These are phyloP conservation scores for Cystobasidium tubakii DNA, from an alignment of 768 basidiomycete species.

Conservation along the genomic window DNA sequence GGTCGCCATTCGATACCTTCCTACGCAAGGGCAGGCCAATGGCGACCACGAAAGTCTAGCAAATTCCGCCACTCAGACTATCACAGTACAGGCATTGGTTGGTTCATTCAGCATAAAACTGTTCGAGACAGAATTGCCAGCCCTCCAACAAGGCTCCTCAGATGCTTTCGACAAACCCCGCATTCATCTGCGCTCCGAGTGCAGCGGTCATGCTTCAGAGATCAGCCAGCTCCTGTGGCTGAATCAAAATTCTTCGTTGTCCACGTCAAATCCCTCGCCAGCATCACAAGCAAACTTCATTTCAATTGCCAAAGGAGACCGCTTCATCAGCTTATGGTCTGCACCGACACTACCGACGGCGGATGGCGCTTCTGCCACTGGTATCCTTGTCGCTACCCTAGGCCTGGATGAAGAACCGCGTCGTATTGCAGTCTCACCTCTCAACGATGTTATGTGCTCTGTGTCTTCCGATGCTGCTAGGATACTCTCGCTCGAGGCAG, in stretches of 20 bases:
- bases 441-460: not conserved
- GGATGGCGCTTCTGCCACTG: not conserved
- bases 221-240: slow-evolving; percentile 15
- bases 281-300: not conserved
- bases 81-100: not conserved
- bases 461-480: not conserved
- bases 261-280: not conserved
- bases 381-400: slow-evolving; percentile 3
- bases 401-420: slow-evolving; percentile 5
- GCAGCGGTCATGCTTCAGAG: slow-evolving; percentile 18
- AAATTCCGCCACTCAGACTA: not conserved
- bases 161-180: not conserved
- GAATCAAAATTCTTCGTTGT: not conserved
- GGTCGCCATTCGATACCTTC: not conserved
- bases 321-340: slow-evolving; percentile 10
- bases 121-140: not conserved
- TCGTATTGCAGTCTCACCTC: not conserved
- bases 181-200: not conserved
- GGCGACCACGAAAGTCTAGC: not conserved
- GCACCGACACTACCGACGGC: not conserved
- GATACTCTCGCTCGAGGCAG: not conserved
- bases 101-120: not conserved
- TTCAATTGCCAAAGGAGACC: slow-evolving; percentile 18
- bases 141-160: not conserved
- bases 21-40: not conserved